Evolutionary conservation across 345 rosid genomes (phyloP), one percentile per base, ranked within the genome.

Genomic region (Citrus glauca): DNA sequence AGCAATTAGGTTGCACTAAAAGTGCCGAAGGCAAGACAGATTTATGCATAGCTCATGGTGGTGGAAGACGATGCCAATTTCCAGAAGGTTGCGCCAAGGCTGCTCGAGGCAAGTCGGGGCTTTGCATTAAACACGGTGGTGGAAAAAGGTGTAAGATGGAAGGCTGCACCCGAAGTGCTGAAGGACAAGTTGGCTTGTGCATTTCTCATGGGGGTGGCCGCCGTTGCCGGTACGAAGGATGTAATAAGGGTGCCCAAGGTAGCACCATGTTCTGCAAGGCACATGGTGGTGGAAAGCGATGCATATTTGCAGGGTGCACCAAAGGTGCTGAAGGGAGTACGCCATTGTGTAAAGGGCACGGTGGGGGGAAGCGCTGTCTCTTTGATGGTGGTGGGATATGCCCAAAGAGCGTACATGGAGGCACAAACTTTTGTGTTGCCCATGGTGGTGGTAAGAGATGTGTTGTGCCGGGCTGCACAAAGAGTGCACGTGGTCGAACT

Each of bases 271-370:
- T 81, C 25, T 95, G 98, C 87, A 95, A 95, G 86, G 98, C 98
- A 33, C 99, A 95, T 30, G 99, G 99, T 30, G 98, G 99, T 16
- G 99, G 99, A 16, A 93, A 93, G 60, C 91, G 99, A 11, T 95
- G 99, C 79, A 88, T 93, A 81, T 92, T 93, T 75, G 90, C 92
- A 0, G 98, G 98, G 11, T 95, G 99, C 88, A 89, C 86, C 6
- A 95, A 90, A 77, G 98, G 98, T 32, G 99, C 99, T 0, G 99
- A 95, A 86, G 99, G 99, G 62, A 95, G 97, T 79, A 95, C 99
- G 0, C 98, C 97, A 2, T 69, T 93, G 78, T 95, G 99, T 86
- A 95, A 95, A 84, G 98, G 93, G 30, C 99, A 95, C 1, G 99
- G 99, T 77, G 99, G 98, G 24, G 98, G 99, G 30, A 95, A 95